phyloP scores from a whole-genome alignment of 2,329 filamentous ascomycete species.

The Calonectria pseudoreteaudii region DNA sequence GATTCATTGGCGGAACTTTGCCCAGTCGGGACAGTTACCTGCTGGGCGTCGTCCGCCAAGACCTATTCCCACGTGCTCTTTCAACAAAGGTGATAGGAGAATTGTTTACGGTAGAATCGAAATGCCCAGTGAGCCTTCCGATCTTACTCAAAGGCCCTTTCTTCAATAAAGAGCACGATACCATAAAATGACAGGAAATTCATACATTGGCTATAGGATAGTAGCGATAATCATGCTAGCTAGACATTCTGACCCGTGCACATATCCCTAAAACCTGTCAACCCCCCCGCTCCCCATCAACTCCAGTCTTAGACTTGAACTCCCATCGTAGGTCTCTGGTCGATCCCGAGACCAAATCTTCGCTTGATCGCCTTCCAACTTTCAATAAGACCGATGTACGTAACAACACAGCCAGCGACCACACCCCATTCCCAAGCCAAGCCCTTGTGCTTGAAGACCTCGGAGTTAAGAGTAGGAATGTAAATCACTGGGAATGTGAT shows the following conservation, averaged over 20 bases:
- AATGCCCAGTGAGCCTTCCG: not conserved
- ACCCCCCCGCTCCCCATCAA: conserved; percentile 13
- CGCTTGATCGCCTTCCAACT: conserved; percentile 77
- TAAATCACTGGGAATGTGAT: conserved; percentile 74
- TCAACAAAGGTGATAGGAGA: not conserved
- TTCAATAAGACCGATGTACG: conserved; percentile 75
- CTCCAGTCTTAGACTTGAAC: conserved; percentile 34
- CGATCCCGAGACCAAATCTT: conserved; percentile 51
- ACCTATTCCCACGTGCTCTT: not conserved
- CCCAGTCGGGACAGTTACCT: not conserved
- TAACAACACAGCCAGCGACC: conserved; percentile 67
- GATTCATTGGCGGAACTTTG: not conserved
- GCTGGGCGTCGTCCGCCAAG: not conserved
- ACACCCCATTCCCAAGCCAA: conserved; percentile 81
- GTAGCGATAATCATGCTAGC: conserved; percentile 41
- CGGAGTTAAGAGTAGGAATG: conserved; percentile 73
- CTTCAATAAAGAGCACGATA: not conserved
- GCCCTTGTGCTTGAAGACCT: conserved; percentile 76
- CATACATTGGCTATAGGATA: conserved; percentile 45
- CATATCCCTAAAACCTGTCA: conserved; percentile 48
- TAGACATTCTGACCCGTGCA: conserved; percentile 40
- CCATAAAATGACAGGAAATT: conserved; percentile 41
- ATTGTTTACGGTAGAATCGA: too few relatives aligned
- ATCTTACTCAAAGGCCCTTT: not conserved
- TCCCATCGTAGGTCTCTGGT: conserved; percentile 33